Base-by-base conservation (phyloP, 2,329 filamentous ascomycete genomes). In the Aspergillus sp. region DNA sequence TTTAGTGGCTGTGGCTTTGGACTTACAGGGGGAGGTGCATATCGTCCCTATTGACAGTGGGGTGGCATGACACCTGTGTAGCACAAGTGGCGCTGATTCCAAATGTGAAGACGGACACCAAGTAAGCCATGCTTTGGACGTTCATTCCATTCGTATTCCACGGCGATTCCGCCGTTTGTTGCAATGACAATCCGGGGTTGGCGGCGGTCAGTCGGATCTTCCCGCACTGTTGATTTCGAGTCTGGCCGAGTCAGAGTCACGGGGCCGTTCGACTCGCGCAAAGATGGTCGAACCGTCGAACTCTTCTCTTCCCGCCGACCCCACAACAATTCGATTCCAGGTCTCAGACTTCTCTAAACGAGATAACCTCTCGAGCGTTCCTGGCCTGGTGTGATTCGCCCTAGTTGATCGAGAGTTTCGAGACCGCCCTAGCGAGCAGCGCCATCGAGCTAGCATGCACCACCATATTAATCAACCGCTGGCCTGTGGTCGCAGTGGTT, bases 321-420 rank as follows among this genome's bases (percentile, higher is more conserved):
- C 35, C 35, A 37, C 35, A 37, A 37, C n/a, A 14, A 37, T 37
- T 37, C 35, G 12, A 37, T 37, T 24, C 27, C 31, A 41, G 27
- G 27, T 31, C 27, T 31, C 27, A 31, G 27, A 31, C 8, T 24
- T 23, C 24, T 37, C 35, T 37, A 14, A 37, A 37, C 35, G 15
- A 37, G 15, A 37, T 37, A 37, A 37, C 35, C 35, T 37, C 35
- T 37, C 35, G 43, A 27, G 27, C 17, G 35, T 55, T 41, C 33
- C 45, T 55, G 52, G 33, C 17, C 23, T 54, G 41, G 37, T 41
- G 37, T 52, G 40, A 52, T 58, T 58, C 51, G 37, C 31, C 17
- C 37, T 27, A 31, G 51, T 51, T 45, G 14, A n/a, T 37, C 35
- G 45, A 55, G 27, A 31, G 27, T 31, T 31, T 58, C 56, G 23